Evolutionary conservation across 768 basidiomycete genomes (phyloP).

Genomic region (Agrocybe chaxingu): DNA sequence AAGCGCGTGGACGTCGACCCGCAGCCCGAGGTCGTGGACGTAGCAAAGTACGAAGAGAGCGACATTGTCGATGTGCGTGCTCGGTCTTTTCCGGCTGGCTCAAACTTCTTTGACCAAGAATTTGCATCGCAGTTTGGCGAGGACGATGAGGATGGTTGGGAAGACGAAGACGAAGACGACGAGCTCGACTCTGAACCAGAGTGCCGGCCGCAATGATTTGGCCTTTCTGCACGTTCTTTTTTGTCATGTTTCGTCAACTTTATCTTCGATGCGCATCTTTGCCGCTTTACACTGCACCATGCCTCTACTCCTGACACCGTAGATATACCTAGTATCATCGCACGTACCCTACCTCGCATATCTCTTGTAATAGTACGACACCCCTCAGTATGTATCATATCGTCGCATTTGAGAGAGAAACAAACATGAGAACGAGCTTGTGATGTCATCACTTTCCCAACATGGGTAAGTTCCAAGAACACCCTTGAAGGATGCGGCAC

Average conservation of each 20-base stretch:
- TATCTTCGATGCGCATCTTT: not conserved
- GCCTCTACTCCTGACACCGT: too few species aligned
- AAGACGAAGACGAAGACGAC: constrained; percentile 69
- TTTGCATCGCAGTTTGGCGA: constrained; percentile 73
- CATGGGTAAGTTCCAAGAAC: too few species aligned
- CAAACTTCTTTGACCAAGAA: constrained; percentile 75
- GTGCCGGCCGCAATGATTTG: constrained; percentile 54
- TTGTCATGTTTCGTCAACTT: not conserved
- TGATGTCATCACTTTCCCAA: too few species aligned
- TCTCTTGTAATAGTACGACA: too few species aligned
- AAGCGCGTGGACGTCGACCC: constrained; percentile 76
- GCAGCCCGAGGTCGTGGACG: constrained; percentile 65
- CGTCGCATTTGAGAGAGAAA: too few species aligned
- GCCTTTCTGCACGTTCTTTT: not conserved
- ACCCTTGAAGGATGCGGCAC: too few species aligned
- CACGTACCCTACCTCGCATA: too few species aligned
- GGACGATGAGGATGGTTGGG: constrained; percentile 65
- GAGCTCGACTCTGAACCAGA: constrained; percentile 55
- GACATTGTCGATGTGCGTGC: constrained; percentile 83
- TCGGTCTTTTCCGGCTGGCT: constrained; percentile 69
- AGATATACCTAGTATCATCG: too few species aligned
- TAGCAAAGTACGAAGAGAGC: constrained; percentile 70
- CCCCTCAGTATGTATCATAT: too few species aligned
- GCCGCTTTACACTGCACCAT: not conserved
- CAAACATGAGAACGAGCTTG: too few species aligned